A percentile compares a stretch with the other conserved stretches of the same genome.
Conservation (phyloP, 2,329 filamentous ascomycete species). For the Metarhizium sp. region DNA sequence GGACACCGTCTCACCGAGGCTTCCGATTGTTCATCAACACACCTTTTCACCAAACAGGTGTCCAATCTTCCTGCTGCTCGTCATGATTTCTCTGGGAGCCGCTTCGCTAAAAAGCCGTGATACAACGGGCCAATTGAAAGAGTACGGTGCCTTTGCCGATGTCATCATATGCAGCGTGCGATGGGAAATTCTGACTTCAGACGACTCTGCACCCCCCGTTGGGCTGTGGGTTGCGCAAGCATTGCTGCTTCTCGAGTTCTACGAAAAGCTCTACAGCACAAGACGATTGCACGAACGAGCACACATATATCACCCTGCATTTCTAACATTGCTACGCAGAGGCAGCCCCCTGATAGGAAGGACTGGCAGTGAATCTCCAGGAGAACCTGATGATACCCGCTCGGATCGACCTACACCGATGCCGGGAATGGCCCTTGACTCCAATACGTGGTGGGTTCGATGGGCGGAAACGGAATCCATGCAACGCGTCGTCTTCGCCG, state of each 20-base stretch:
- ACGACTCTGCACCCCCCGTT: constrained; percentile 74
- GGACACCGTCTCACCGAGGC: constrained; percentile 73
- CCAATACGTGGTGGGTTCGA: constrained; percentile 61
- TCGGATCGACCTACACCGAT: constrained; percentile 27
- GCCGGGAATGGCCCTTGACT: constrained; percentile 24
- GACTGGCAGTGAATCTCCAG: constrained; percentile 69
- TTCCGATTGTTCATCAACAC: constrained; percentile 81
- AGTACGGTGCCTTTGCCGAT: constrained; percentile 39
- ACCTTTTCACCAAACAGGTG: constrained; percentile 78
- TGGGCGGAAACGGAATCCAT: constrained; percentile 90
- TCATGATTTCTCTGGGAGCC: constrained; percentile 78
- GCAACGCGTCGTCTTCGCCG: constrained; percentile 75
- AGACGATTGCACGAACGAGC: constrained; percentile 75
- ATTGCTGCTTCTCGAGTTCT: constrained; percentile 72
- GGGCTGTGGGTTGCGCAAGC: constrained; percentile 86
- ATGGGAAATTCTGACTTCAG: constrained; percentile 75
- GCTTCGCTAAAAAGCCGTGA: constrained; percentile 61
- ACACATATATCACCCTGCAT: constrained; percentile 83
- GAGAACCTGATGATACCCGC: constrained; percentile 32
- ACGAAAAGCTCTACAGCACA: constrained; percentile 87
- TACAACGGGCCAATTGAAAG: constrained; percentile 40
- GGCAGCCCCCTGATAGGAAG: constrained; percentile 79
- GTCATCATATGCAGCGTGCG: constrained; percentile 63
- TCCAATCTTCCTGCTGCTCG: constrained; percentile 65
- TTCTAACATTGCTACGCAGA: constrained; percentile 73